Evolutionary conservation across 73 alveolate genomes (phyloP).

Genomic region (Halteria grandinella): DNA sequence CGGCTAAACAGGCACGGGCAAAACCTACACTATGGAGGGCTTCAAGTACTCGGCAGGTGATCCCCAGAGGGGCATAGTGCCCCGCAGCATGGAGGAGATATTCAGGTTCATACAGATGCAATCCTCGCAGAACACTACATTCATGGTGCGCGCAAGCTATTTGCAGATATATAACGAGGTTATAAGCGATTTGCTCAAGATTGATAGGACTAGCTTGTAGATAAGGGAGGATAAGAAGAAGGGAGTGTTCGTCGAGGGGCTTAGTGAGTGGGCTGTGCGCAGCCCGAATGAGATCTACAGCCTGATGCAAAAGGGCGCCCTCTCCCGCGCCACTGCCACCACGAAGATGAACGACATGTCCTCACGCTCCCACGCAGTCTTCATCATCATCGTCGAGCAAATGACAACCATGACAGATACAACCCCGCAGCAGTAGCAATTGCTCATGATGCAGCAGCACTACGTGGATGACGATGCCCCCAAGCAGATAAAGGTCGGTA

Average conservation of each 20-base stretch:
- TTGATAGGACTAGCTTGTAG: slow-evolving; percentile 89
- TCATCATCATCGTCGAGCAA: slow-evolving; percentile 92
- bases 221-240: slow-evolving; percentile 96
- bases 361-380: slow-evolving; percentile 98
- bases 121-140: slow-evolving; percentile 81
- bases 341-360: slow-evolving; percentile 98
- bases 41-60: slow-evolving; percentile 69
- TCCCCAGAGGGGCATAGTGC: slow-evolving; percentile 90
- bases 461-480: slow-evolving; percentile 49
- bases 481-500: slow-evolving; percentile 90
- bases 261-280: slow-evolving; percentile 98
- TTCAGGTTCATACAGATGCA: slow-evolving; percentile 81
- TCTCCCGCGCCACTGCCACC: slow-evolving; percentile 95
- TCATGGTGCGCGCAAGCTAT: slow-evolving; percentile 96
- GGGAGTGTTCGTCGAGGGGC: slow-evolving; percentile 98
- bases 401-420: slow-evolving; percentile 62
- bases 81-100: slow-evolving; percentile 96
- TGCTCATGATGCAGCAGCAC: not conserved
- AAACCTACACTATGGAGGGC: slow-evolving; percentile 94
- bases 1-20: slow-evolving; percentile 92
- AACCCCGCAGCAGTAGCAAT: too few relatives aligned
- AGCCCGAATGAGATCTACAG: slow-evolving; percentile 94
- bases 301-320: slow-evolving; percentile 93
- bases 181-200: slow-evolving; percentile 94
- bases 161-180: slow-evolving; percentile 98